phyloP scores from a whole-genome alignment of 2,329 filamentous ascomycete genomes.

The Lasiodiplodia citricola region DNA sequence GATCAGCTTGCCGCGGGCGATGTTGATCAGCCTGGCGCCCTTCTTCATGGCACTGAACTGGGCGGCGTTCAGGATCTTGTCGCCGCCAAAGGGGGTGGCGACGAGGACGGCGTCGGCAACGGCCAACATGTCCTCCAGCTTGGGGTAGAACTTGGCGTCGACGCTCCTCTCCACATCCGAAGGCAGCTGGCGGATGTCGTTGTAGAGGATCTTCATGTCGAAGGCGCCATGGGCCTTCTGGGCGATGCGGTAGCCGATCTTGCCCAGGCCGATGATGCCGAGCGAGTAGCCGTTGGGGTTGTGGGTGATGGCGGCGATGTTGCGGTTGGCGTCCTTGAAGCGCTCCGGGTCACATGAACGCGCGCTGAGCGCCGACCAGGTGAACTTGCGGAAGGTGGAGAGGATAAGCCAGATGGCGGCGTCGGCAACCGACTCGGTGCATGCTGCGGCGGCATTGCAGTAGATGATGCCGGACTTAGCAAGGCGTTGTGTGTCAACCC shows the following conservation, averaged over 20 bases:
- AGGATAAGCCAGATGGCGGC: conserved; percentile 66
- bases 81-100: conserved; percentile 39
- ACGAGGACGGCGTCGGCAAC: conserved; percentile 39
- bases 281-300: conserved; percentile 36
- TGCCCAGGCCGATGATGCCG: conserved; percentile 45
- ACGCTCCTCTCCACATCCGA: conserved; percentile 28
- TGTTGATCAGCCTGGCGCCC: conserved; percentile 58
- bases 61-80: conserved; percentile 37
- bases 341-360: conserved; percentile 29
- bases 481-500: conserved; percentile 61
- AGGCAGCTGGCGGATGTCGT: conserved; percentile 34
- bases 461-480: conserved; percentile 60
- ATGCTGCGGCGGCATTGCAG: conserved; percentile 51
- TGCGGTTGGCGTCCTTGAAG: conserved; percentile 28
- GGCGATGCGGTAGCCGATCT: conserved; percentile 41
- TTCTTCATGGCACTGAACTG: conserved; percentile 55
- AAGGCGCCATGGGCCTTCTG: conserved; percentile 36
- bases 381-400: conserved; percentile 58
- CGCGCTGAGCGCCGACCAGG: conserved; percentile 30
- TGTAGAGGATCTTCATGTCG: conserved; percentile 43
- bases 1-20: conserved; percentile 57
- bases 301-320: conserved; percentile 29
- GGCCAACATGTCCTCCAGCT: conserved; percentile 37
- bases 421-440: conserved; percentile 72
- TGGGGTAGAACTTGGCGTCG: conserved; percentile 35